Conservation (phyloP, 305 asterid genomes). For the Fraxinus ornus region DNA sequence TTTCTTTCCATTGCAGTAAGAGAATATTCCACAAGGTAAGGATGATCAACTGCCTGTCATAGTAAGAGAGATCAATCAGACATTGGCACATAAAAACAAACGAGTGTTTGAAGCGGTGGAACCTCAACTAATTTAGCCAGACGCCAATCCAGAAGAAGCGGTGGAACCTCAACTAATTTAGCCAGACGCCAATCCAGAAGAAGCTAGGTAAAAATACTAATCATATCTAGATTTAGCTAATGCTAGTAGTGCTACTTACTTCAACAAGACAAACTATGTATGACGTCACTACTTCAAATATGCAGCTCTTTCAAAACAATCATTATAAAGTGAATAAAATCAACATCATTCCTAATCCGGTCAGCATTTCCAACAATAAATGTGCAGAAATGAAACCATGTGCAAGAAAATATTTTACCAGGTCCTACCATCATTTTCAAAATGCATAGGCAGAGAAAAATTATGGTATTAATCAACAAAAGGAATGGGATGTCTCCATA, state of each 20-base stretch:
- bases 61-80: constrained; percentile 23
- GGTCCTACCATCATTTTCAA: background rate
- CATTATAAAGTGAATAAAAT: background rate
- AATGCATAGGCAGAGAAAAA: background rate
- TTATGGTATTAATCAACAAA: background rate
- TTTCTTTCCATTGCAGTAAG: constrained; percentile 56
- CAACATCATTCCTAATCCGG: background rate
- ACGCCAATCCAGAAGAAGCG: background rate
- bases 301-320: background rate
- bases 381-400: background rate
- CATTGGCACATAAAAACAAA: constrained; percentile 9
- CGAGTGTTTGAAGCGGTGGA: constrained; percentile 1
- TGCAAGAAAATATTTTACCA: background rate
- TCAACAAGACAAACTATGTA: background rate
- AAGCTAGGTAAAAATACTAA: background rate
- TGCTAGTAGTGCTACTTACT: background rate
- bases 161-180: background rate
- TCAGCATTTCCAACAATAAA: background rate
- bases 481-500: background rate
- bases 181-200: background rate
- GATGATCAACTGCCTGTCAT: constrained; percentile 92
- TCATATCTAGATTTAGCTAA: background rate
- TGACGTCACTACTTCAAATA: background rate
- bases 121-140: background rate
- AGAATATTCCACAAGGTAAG: constrained; percentile 92